Evolutionary conservation across 2,329 filamentous ascomycete genomes (phyloP).

Genomic region (Blastomyces emzantsi): DNA sequence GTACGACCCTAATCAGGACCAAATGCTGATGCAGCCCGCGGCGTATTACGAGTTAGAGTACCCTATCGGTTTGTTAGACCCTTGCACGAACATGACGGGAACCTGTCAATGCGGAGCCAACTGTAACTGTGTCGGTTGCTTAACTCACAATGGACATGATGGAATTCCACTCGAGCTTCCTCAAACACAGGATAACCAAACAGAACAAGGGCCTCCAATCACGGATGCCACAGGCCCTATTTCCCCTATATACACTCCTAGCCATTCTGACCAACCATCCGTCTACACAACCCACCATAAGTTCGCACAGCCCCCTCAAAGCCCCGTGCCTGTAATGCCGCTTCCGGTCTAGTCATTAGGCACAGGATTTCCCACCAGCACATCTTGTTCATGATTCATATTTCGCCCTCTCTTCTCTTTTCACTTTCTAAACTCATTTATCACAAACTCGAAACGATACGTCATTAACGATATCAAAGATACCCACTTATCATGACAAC

Average conservation of each 20-base stretch:
- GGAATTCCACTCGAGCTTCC: constrained; percentile 31
- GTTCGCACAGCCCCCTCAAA: background rate
- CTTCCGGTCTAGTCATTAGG: background rate
- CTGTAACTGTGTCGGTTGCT: constrained; percentile 45
- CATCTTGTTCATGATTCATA: background rate
- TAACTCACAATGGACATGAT: constrained; percentile 44
- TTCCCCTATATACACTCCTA: background rate
- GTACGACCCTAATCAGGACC: constrained; percentile 10
- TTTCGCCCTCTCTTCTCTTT: background rate
- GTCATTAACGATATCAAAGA: background rate
- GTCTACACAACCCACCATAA: background rate
- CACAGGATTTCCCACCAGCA: background rate
- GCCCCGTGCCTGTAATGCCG: background rate
- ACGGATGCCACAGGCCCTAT: background rate
- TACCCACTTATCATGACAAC: background rate
- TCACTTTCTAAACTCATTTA: background rate
- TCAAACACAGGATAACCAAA: constrained; percentile 10
- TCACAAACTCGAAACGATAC: background rate
- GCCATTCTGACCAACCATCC: background rate
- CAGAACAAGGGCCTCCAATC: background rate
- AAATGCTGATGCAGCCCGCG: constrained; percentile 33
- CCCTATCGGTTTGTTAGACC: constrained; percentile 28
- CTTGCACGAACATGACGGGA: constrained; percentile 42
- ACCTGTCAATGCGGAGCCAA: constrained; percentile 46
- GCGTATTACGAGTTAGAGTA: constrained; percentile 38